Evolutionary conservation across 768 basidiomycete genomes (phyloP), one percentile per base, ranked within the genome.

Genomic region (Pleurotus eryngii): DNA sequence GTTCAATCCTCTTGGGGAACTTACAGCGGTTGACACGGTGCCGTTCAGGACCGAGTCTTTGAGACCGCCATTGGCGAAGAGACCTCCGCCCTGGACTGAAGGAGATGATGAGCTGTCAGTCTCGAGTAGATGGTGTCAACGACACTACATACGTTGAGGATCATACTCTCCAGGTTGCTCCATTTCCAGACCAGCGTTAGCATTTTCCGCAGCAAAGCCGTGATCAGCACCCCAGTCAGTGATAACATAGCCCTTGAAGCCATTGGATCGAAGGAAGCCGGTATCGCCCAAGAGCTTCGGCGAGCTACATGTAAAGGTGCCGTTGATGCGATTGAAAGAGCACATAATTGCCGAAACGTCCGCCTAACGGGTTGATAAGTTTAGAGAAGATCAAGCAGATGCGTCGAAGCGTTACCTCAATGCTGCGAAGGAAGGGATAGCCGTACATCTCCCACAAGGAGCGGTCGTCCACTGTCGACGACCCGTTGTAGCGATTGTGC

Each of bases 291-390:
- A 61, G 8, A 70, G 64, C 20, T 68, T 68, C 43, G 70, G 63
- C 55, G 77, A 77, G 56, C 80, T 74, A 64, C 79, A 80, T 0
- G 78, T 71, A 22, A 73, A 79, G 2, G 79, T 76, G 3, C 75
- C 64, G 38, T 78, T 77, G 61, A 77, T 57, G 30, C 72, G 67
- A 43, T 74, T 74, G 46, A 49, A 64, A 12, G 60, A 38, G 39
- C 64, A 65, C 74, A 76, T 76, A 24, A 75, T 62, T 8, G 61
- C 46, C 20, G 67, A 69, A 1, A 76, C 72, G 30, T 72, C 72
- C 4, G 75, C 74, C 58, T 65, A 9, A 18, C n/a, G n/a, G n/a
- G n/a, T n/a, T n/a, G n/a, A n/a, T n/a, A n/a, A n/a, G n/a, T n/a
- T n/a, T n/a, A n/a, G n/a, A n/a, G n/a, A n/a, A n/a, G n/a, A n/a